Evolutionary conservation across 2,329 filamentous ascomycete species (phyloP).

Genomic region (Trichoderma atroviride): DNA sequence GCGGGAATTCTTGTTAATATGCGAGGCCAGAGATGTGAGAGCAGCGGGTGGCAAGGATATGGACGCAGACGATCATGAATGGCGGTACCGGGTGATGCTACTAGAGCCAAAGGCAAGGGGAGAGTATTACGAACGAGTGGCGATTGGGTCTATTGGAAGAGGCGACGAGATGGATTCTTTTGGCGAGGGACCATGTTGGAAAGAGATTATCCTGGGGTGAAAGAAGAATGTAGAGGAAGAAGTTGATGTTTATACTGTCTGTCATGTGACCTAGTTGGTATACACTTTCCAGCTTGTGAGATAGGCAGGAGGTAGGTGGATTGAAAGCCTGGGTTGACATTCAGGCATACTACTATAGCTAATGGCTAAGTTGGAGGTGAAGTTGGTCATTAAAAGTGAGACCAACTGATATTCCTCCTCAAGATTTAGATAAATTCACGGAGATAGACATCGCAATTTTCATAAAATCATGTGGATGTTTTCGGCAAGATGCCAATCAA

Average conservation of each 20-base stretch:
- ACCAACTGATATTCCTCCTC: neutral
- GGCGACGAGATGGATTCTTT: neutral
- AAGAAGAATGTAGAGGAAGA: neutral
- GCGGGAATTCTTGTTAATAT: neutral
- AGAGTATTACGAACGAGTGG: neutral
- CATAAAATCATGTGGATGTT: neutral
- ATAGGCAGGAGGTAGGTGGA: too few species aligned
- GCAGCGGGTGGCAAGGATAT: neutral
- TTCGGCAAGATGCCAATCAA: neutral
- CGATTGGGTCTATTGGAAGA: neutral
- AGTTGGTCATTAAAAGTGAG: too few species aligned
- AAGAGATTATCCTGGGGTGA: slow-evolving; percentile 1
- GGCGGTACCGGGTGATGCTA: neutral
- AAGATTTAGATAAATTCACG: neutral
- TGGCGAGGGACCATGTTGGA: neutral
- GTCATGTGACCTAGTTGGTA: neutral
- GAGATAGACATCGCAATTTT: neutral
- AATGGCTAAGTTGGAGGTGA: too few species aligned
- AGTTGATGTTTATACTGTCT: neutral
- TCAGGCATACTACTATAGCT: too few species aligned
- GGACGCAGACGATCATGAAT: neutral
- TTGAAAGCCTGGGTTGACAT: too few species aligned
- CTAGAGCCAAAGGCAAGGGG: neutral
- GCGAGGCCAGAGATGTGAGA: neutral
- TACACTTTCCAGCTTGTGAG: neutral